Evolutionary conservation across 352 stramenopile species (phyloP).

Genomic region (Pythium sukuiense): DNA sequence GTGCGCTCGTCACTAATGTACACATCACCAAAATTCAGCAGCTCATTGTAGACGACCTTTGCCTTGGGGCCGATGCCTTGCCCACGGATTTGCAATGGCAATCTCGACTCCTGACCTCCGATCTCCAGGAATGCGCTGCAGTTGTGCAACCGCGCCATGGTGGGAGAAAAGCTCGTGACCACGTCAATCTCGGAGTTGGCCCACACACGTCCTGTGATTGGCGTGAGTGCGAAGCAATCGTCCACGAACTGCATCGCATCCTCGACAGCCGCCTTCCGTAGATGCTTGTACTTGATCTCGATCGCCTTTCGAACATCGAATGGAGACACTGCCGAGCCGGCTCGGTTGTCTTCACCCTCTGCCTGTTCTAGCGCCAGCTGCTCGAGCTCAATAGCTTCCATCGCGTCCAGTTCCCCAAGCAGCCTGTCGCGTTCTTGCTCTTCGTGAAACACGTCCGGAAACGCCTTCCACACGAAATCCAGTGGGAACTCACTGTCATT

Average conservation of each 20-base stretch:
- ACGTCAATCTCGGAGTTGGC: conserved; percentile 91
- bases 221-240: conserved; percentile 90
- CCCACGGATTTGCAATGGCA: conserved; percentile 89
- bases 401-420: conserved; percentile 74
- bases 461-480: conserved; percentile 92
- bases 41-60: conserved; percentile 92
- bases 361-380: conserved; percentile 59
- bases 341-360: conserved; percentile 16
- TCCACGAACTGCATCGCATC: conserved; percentile 95
- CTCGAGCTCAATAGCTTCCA: conserved; percentile 77
- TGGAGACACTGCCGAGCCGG: conserved; percentile 26
- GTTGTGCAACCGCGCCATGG: conserved; percentile 79
- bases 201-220: conserved; percentile 91
- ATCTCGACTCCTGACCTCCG: conserved; percentile 80
- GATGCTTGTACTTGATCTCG: conserved; percentile 90
- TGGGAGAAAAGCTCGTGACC: conserved; percentile 88
- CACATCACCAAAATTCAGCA: conserved; percentile 94
- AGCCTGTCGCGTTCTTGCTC: conserved; percentile 82
- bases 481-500: conserved; percentile 93
- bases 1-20: conserved; percentile 90
- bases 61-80: conserved; percentile 92
- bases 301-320: conserved; percentile 71
- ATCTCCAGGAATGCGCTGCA: conserved; percentile 89
- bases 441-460: conserved; percentile 67
- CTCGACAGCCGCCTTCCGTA: conserved; percentile 87